Percentiles rank a stretch among this genome's conserved stretches.
Conservation (phyloP, 225 moss, liverwort and hornwort genomes). For the Asterella californica region DNA sequence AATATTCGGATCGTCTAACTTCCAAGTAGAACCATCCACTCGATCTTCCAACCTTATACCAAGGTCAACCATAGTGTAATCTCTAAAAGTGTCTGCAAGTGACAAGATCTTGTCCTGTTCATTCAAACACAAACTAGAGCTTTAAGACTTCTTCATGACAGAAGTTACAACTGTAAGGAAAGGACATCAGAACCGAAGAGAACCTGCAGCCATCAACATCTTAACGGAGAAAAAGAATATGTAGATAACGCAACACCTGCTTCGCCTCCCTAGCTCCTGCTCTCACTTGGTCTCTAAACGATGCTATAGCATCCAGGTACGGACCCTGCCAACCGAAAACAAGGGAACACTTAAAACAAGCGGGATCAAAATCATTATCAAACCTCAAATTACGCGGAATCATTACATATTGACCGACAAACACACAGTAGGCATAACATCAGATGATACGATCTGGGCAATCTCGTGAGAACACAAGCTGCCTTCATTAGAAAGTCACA, state of each 20-base stretch:
- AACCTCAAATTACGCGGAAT: no score
- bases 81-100: constrained; percentile 67
- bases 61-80: constrained; percentile 69
- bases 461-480: background rate
- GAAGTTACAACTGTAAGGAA: background rate
- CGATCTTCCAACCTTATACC: constrained; percentile 76
- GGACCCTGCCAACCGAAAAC: constrained; percentile 48
- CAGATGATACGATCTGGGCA: background rate
- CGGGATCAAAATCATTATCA: background rate
- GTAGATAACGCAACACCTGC: background rate
- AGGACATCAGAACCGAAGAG: background rate
- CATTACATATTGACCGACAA: no score
- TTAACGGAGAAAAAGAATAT: background rate
- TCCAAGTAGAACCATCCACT: constrained; percentile 59
- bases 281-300: constrained; percentile 71
- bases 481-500: background rate
- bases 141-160: background rate
- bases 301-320: constrained; percentile 62
- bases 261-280: constrained; percentile 50
- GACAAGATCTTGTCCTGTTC: constrained; percentile 46
- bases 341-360: background rate
- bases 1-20: constrained; percentile 57
- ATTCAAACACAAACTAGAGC: background rate
- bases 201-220: background rate
- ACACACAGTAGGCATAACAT: background rate